A percentile compares a stretch with the other conserved stretches of the same genome.
These are phyloP conservation scores for Houttuynia cordata DNA, from an alignment of 164 flowering plant genomes.

Conservation along the genomic window DNA sequence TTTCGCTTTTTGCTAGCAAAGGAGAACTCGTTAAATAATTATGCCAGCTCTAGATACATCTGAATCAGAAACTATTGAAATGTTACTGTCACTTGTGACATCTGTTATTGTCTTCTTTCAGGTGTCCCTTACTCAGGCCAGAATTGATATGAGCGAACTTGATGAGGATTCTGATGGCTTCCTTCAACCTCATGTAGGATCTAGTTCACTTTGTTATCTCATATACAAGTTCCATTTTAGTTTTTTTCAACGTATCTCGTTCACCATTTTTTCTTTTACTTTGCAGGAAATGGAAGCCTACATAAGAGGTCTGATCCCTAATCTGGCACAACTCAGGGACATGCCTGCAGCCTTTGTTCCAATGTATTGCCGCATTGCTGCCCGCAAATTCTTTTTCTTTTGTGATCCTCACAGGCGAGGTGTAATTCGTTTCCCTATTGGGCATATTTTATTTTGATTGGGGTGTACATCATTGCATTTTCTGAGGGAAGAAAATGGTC, in stretches of 20 bases:
- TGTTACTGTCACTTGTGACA: background rate
- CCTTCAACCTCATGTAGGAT: constrained; percentile 78
- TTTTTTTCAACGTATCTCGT: too few relatives aligned
- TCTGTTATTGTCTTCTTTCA: constrained; percentile 21
- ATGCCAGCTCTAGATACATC: background rate
- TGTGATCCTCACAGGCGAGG: constrained; percentile 99
- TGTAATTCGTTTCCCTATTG: constrained; percentile 13
- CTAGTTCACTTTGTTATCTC: background rate
- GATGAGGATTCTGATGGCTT: constrained; percentile 99
- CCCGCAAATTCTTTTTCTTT: constrained; percentile 95
- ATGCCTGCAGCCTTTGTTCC: constrained; percentile 79
- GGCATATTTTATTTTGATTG: background rate
- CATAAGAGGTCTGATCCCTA: constrained; percentile 92
- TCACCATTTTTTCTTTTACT: background rate
- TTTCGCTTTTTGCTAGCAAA: too few relatives aligned
- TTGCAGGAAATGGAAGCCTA: constrained; percentile 93
- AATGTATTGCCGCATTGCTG: constrained; percentile 93
- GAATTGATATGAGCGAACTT: constrained; percentile 99
- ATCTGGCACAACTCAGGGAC: constrained; percentile 89
- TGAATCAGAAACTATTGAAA: background rate
- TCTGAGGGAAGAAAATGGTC: background rate
- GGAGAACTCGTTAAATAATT: too few relatives aligned
- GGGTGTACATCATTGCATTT: background rate
- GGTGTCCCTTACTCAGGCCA: constrained; percentile 98
- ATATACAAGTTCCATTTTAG: background rate